Conservation (phyloP, 2,329 filamentous ascomycete genomes). For the Trichoderma asperellum region DNA sequence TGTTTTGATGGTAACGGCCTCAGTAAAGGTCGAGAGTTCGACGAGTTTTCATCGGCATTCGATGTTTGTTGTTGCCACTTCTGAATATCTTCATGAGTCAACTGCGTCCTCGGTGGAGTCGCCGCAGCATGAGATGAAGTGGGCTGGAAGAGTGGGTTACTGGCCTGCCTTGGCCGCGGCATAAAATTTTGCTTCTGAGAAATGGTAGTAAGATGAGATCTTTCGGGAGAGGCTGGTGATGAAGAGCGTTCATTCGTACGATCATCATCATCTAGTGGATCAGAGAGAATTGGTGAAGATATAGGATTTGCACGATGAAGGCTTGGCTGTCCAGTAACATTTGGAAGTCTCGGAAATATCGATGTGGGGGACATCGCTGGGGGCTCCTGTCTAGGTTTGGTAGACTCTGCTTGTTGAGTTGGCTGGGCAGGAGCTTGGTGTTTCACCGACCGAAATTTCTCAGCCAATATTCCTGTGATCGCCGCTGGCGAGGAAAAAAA, state of each 20-base stretch:
- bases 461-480: conserved; percentile 42
- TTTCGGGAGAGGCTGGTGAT: conserved; percentile 42
- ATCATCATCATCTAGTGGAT: conserved; percentile 8
- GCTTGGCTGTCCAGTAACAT: conserved; percentile 40
- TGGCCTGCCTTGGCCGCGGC: conserved; percentile 45
- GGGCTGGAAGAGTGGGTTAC: conserved; percentile 46
- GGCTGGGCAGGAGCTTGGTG: conserved; percentile 31
- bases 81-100: conserved; percentile 47
- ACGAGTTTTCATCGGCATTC: conserved; percentile 44
- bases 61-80: conserved; percentile 49
- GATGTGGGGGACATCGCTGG: conserved; percentile 42
- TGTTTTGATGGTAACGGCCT: conserved; percentile 55
- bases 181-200: conserved; percentile 56
- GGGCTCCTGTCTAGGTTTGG: conserved; percentile 10
- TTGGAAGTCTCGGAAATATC: conserved; percentile 47
- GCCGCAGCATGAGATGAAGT: conserved; percentile 36
- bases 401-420: conserved; percentile 13
- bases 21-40: conserved; percentile 47
- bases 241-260: conserved; percentile 7
- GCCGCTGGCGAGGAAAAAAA: conserved; percentile 63
- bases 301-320: conserved; percentile 39
- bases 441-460: conserved; percentile 39
- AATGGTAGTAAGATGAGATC: conserved; percentile 42
- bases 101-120: conserved; percentile 49
- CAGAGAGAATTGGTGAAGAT: conserved; percentile 42